Evolutionary conservation across 2,329 filamentous ascomycete genomes (phyloP).

Genomic region (Cordyceps cicadae): DNA sequence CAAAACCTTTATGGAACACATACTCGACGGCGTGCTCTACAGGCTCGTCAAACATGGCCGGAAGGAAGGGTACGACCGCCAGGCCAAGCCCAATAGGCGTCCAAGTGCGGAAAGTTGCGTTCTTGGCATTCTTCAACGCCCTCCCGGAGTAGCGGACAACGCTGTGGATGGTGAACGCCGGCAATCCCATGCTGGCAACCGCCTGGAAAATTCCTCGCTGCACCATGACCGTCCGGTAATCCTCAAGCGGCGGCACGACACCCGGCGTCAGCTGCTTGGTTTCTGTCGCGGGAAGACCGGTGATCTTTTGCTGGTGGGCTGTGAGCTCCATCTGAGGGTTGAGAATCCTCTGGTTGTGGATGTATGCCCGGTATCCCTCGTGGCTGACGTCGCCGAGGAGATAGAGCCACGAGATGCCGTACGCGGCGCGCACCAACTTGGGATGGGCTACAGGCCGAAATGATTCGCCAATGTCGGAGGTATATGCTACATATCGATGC

Average conservation of each 20-base stretch:
- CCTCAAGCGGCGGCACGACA: conserved; percentile 64
- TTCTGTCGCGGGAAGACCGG: conserved; percentile 33
- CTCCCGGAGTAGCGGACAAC: conserved; percentile 82
- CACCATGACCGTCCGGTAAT: conserved; percentile 84
- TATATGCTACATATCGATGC: conserved; percentile 95
- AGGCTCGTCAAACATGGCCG: conserved; percentile 79
- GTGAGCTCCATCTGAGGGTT: conserved; percentile 57
- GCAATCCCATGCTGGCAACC: conserved; percentile 86
- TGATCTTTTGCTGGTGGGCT: conserved; percentile 38
- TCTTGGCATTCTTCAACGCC: conserved; percentile 79
- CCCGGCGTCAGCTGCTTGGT: conserved; percentile 28
- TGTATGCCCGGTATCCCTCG: conserved; percentile 93
- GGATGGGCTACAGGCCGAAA: conserved; percentile 91
- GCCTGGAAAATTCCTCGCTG: conserved; percentile 87
- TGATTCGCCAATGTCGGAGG: conserved; percentile 90
- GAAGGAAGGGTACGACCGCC: conserved; percentile 72
- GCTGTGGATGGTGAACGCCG: conserved; percentile 87
- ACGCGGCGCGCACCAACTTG: conserved; percentile 69
- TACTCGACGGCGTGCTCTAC: conserved; percentile 89
- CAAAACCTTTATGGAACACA: conserved; percentile 77
- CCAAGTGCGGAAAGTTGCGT: conserved; percentile 68
- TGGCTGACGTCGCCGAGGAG: conserved; percentile 82
- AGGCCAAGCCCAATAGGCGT: conserved; percentile 80
- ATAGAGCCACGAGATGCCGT: conserved; percentile 89
- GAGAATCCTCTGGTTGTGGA: conserved; percentile 69